phyloP scores from a whole-genome alignment of 2,329 filamentous ascomycete genomes.

The Pestalotiopsis sp. region DNA sequence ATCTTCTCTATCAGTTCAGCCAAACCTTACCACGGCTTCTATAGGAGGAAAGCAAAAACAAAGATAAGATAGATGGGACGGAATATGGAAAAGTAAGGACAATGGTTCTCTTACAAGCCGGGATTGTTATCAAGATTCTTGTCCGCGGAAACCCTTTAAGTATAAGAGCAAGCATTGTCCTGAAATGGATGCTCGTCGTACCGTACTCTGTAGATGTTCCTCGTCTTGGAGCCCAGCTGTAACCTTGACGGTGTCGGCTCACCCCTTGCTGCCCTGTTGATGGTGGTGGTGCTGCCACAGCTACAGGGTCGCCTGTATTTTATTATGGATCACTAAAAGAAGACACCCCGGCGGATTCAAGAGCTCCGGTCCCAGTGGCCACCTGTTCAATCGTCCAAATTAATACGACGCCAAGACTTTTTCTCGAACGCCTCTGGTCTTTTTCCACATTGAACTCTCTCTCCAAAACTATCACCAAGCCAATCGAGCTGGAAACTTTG shows the following conservation, averaged over 20 bases:
- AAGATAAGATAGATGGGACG: background rate
- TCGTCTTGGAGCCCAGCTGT: background rate
- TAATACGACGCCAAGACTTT: slow-evolving; percentile 8
- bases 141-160: background rate
- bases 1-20: background rate
- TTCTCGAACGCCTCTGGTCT: background rate
- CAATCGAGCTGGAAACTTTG: background rate
- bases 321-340: background rate
- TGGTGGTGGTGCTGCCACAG: background rate
- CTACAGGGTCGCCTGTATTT: background rate
- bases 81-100: background rate
- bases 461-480: background rate
- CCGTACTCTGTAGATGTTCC: background rate
- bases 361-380: slow-evolving; percentile 5
- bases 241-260: background rate
- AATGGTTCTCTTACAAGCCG: background rate
- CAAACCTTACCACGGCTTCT: background rate
- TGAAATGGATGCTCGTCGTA: background rate
- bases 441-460: background rate
- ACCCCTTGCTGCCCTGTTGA: background rate
- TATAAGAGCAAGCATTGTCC: background rate
- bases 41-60: no score
- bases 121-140: background rate
- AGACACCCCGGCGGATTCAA: background rate
- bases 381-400: slow-evolving; percentile 11